Base-by-base conservation (phyloP, 768 basidiomycete species). In the Tylopilus intermedius region DNA sequence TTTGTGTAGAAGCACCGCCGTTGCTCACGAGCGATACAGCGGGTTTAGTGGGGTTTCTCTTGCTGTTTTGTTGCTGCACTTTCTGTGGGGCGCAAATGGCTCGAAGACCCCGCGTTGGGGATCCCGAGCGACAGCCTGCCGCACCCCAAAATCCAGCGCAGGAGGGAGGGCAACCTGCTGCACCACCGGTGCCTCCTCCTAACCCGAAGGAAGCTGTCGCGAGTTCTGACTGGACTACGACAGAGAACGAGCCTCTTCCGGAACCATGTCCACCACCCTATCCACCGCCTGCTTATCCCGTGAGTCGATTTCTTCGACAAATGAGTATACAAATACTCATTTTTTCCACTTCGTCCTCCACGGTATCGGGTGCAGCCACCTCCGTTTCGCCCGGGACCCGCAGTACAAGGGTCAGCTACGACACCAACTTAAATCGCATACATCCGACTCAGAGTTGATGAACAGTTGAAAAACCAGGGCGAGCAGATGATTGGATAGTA, bases 271-370 rank as follows among this genome's bases (percentile, higher is more conserved):
- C 55, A 10, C 56, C 55, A 15, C 56, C 56, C 2, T 57, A 50
- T 51, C 56, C 45, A 10, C 56, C 55, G 21, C 56, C 56, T 4
- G 57, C 43, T 18, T 57, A 50, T 51, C 56, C 45, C 10, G 56
- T 57, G 15, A 44, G 48, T 46, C n/a, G 3, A 30, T 30, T 29
- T 15, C 6, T 15, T 2, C 4, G 21, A 21, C 15, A n/a, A 40
- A 22, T 21, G 21, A 7, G 22, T 15, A 9, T 33, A 5, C 5
- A 6, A 21, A 26, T 2, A 29, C 21, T 54, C 6, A 54, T 30
- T 8, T 30, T 8, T 13, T n/a, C 5, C 2, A 38, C 21, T 1
- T 21, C 4, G 8, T 8, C 4, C 30, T 33, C 13, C n/a, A 32
- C 22, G 18, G 8, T 9, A 5, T 45, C 22, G 10, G n/a, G 2